These are phyloP conservation scores for Petunia axillaris DNA, from an alignment of 257 asterid species.

Conservation along the genomic window DNA sequence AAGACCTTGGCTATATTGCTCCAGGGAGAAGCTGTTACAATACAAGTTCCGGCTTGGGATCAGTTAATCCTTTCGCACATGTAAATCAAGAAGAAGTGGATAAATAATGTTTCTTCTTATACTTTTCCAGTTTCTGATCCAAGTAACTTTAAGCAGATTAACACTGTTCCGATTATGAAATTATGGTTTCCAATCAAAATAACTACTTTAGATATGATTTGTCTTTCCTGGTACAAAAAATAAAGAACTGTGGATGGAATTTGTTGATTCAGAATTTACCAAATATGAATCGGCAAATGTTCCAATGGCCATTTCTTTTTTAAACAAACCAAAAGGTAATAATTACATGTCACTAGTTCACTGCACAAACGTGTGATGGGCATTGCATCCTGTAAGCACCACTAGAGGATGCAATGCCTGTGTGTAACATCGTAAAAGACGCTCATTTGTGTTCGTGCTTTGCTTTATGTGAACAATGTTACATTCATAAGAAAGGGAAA, in stretches of 20 bases:
- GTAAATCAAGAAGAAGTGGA: slow-evolving; percentile 16
- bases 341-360: not conserved
- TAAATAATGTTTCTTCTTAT: not conserved
- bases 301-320: not conserved
- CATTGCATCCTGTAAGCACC: too few relatives aligned
- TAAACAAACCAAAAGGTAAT: not conserved
- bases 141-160: not conserved
- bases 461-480: not conserved
- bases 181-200: not conserved
- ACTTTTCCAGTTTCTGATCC: not conserved
- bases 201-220: not conserved
- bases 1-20: slow-evolving; percentile 1
- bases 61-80: not conserved
- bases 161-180: not conserved
- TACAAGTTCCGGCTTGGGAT: not conserved
- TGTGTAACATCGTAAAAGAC: not conserved
- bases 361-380: not conserved
- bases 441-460: not conserved
- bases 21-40: not conserved
- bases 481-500: not conserved
- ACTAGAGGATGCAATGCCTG: slow-evolving; percentile 2
- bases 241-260: not conserved
- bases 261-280: not conserved
- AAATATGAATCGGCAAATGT: not conserved
- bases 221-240: not conserved